These are phyloP conservation scores for Gossypium thurberi DNA, from an alignment of 345 rosid species.

Conservation along the genomic window DNA sequence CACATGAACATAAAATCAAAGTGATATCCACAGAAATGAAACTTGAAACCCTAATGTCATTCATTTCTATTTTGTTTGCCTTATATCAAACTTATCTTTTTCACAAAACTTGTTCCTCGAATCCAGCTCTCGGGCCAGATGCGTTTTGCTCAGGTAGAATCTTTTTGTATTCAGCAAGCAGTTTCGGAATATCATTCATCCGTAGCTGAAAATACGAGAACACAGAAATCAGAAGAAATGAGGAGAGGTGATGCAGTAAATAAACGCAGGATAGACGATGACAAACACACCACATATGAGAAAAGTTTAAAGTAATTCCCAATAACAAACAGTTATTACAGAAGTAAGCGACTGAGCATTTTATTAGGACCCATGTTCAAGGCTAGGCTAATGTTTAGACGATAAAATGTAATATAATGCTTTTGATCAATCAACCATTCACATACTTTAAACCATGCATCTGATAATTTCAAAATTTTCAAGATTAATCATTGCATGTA, in stretches of 20 bases:
- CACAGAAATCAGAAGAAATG: neutral
- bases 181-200: constrained; percentile 68
- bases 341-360: neutral
- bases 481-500: neutral
- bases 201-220: constrained; percentile 49
- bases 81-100: neutral
- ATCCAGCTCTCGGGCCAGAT: neutral
- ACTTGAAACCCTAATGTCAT: too few species aligned
- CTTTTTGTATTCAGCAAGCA: constrained; percentile 67
- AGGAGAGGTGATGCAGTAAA: neutral
- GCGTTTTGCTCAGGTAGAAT: constrained; percentile 26
- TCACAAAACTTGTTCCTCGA: neutral
- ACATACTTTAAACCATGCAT: neutral
- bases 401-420: neutral
- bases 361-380: neutral
- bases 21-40: too few species aligned
- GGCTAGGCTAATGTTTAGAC: neutral
- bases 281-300: neutral
- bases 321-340: too few species aligned
- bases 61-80: neutral
- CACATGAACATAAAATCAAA: too few species aligned
- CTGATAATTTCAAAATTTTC: neutral
- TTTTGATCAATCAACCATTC: neutral
- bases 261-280: neutral
- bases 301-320: neutral